A percentile compares a stretch with the other conserved stretches of the same genome.
Evolutionary conservation across 805 yeast species (phyloP).

Genomic region (Candida tibetensis): DNA sequence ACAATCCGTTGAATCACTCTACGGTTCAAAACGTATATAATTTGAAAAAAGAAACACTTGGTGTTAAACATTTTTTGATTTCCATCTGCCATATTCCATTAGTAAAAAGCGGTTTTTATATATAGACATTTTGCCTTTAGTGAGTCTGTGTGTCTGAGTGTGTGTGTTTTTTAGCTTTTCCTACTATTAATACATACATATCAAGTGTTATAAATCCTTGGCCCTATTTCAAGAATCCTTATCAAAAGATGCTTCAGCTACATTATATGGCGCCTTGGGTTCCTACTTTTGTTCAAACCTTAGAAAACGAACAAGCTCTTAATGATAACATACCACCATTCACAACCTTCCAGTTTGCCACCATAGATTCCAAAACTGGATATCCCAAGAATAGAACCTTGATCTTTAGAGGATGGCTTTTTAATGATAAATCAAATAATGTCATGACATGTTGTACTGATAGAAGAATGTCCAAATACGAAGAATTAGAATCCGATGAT

Average conservation of each 20-base stretch:
- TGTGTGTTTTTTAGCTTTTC: too few species aligned
- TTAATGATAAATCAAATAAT: conserved; percentile 64
- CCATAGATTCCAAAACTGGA: conserved; percentile 48
- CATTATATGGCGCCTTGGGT: conserved; percentile 69
- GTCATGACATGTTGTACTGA: conserved; percentile 71
- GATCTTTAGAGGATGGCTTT: conserved; percentile 71
- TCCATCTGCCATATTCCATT: too few species aligned
- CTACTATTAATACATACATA: too few species aligned
- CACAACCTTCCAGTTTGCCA: conserved; percentile 63
- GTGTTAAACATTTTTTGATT: background rate
- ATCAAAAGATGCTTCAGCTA: conserved; percentile 30
- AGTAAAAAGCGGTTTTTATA: too few species aligned
- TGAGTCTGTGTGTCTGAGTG: too few species aligned
- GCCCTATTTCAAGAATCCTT: too few species aligned
- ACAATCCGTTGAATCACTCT: too few species aligned
- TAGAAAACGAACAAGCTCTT: conserved; percentile 41
- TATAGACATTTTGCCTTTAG: too few species aligned
- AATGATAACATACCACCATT: conserved; percentile 41
- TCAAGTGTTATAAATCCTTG: too few species aligned
- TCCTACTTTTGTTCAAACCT: conserved; percentile 56
- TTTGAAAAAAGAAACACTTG: too few species aligned
- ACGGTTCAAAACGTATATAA: too few species aligned
- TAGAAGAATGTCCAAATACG: conserved; percentile 60
- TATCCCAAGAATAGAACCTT: conserved; percentile 69
- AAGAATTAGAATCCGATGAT: conserved; percentile 50